These are phyloP conservation scores for Inonotus hispidus DNA, from an alignment of 1,284 basidiomycete species.

Conservation along the genomic window DNA sequence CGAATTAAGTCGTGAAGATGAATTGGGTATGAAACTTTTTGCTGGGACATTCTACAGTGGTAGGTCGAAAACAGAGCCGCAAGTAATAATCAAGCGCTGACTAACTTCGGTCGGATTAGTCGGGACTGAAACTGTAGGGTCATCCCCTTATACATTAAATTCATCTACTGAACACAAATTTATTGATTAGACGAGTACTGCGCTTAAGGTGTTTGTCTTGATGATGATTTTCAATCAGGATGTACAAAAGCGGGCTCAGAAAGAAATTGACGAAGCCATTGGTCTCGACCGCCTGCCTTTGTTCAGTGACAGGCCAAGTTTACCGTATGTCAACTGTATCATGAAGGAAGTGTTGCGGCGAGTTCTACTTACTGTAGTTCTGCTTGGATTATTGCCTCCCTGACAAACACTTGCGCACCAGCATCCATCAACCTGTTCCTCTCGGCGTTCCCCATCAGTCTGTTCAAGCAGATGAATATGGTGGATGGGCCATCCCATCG, in stretches of 20 bases:
- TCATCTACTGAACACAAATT: not conserved
- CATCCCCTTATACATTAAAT: not conserved
- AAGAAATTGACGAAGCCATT: constrained; percentile 8
- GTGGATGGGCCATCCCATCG: constrained; percentile 1
- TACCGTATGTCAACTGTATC: constrained; percentile 28
- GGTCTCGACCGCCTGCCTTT: constrained; percentile 23
- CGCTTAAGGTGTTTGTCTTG: constrained; percentile 7
- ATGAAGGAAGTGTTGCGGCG: constrained; percentile 28
- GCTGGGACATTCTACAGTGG: constrained; percentile 5
- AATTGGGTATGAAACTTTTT: constrained; percentile 5
- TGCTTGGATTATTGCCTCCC: not conserved
- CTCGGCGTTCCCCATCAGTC: constrained; percentile 6
- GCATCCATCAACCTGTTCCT: not conserved
- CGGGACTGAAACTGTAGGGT: constrained; percentile 1
- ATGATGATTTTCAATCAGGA: constrained; percentile 8
- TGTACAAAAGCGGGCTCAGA: constrained; percentile 10
- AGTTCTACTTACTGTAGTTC: not conserved
- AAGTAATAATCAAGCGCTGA: not conserved
- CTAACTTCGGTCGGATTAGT: not conserved
- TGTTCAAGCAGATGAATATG: not conserved
- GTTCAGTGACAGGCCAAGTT: constrained; percentile 22
- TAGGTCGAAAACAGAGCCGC: not conserved
- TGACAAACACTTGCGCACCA: not conserved
- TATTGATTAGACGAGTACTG: not conserved
- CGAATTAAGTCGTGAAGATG: not conserved